Conservation (phyloP, 352 stramenopile genomes). For the Phytopythium litorale region DNA sequence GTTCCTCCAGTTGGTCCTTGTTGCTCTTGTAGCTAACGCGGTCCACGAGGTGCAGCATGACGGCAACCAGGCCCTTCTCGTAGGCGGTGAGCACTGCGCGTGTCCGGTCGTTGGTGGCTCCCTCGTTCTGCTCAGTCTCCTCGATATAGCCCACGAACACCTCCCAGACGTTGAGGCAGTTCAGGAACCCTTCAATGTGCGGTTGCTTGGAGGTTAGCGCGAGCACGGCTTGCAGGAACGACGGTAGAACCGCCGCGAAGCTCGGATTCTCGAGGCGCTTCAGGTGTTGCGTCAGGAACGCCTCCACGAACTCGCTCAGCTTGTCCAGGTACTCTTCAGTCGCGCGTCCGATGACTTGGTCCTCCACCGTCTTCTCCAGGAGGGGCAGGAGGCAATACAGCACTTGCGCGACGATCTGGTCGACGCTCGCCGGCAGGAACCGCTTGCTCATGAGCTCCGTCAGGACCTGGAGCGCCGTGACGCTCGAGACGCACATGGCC, state of each 20-base stretch:
- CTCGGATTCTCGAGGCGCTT: conserved; percentile 60
- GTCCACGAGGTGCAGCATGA: conserved; percentile 80
- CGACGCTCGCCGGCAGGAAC: conserved; percentile 32
- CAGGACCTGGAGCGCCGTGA: conserved; percentile 51
- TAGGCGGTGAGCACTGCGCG: conserved; percentile 54
- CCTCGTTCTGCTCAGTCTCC: conserved; percentile 69
- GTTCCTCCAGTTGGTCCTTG: conserved; percentile 51
- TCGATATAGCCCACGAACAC: conserved; percentile 83
- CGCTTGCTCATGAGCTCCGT: conserved; percentile 67
- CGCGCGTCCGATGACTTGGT: conserved; percentile 38
- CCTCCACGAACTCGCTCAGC: conserved; percentile 68
- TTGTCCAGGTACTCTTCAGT: conserved; percentile 72
- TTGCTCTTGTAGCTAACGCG: conserved; percentile 67
- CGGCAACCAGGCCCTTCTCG: conserved; percentile 58
- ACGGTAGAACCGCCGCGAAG: conserved; percentile 40
- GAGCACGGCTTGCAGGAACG: conserved; percentile 58
- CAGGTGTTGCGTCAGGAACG: conserved; percentile 71
- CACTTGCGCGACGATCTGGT: conserved; percentile 50
- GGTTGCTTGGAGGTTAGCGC: conserved; percentile 66
- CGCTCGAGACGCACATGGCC: conserved; percentile 42
- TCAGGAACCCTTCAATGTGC: conserved; percentile 68
- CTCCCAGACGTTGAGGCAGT: conserved; percentile 79
- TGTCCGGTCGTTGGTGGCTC: conserved; percentile 43
- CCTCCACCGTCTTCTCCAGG: conserved; percentile 55
- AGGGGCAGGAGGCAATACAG: conserved; percentile 53